Evolutionary conservation across 495 filamentous ascomycete species (phyloP).

Genomic region (Aspergillus taichungensis): DNA sequence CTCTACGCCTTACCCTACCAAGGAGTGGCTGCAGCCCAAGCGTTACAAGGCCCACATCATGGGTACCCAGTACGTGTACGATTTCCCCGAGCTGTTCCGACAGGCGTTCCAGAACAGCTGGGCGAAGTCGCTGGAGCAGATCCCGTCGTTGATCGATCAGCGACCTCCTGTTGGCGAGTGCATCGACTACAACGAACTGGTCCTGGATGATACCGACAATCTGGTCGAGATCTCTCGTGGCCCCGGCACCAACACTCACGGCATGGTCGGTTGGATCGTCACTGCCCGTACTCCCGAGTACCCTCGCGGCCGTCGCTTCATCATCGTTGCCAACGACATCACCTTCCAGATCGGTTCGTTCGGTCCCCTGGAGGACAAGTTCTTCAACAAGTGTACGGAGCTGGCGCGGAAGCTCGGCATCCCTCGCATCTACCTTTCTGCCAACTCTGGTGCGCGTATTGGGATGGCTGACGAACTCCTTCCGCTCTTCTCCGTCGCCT

Average conservation of each 20-base stretch:
- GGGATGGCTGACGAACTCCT: constrained; percentile 96
- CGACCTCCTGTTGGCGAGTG: constrained; percentile 81
- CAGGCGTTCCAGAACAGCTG: constrained; percentile 97
- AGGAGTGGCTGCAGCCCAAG: constrained; percentile 98
- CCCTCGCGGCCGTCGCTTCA: constrained; percentile 80
- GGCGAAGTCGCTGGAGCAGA: constrained; percentile 60
- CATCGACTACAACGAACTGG: constrained; percentile 89
- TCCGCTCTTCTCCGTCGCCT: constrained; percentile 91
- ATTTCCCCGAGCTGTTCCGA: constrained; percentile 98
- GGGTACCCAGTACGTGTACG: constrained; percentile 98
- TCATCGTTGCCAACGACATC: constrained; percentile 98
- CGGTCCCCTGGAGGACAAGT: constrained; percentile 90
- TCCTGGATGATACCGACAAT: constrained; percentile 88
- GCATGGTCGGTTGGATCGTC: constrained; percentile 98
- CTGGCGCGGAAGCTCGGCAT: constrained; percentile 87
- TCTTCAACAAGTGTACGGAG: constrained; percentile 99
- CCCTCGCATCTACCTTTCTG: constrained; percentile 93
- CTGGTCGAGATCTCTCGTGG: constrained; percentile 88
- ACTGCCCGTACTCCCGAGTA: constrained; percentile 98
- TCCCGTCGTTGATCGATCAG: constrained; percentile 64
- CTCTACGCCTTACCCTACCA: constrained; percentile 88
- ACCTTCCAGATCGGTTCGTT: constrained; percentile 98
- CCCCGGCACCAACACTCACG: constrained; percentile 86
- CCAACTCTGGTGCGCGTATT: constrained; percentile 98
- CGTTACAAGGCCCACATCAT: constrained; percentile 98